These are phyloP conservation scores for Nitzschia sp. DNA, from an alignment of 108 stramenopile species.

Conservation along the genomic window DNA sequence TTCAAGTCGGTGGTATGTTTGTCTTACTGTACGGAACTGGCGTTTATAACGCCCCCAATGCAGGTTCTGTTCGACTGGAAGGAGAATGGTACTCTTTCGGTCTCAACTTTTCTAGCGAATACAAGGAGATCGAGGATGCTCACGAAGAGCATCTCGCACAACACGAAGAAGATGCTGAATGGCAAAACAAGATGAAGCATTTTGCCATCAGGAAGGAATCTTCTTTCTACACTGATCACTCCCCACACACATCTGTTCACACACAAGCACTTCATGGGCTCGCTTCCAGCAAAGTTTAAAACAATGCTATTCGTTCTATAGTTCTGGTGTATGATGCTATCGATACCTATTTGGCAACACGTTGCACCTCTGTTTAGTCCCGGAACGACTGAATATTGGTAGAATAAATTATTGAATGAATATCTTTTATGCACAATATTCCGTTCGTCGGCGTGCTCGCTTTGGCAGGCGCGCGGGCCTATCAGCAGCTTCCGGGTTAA, in stretches of 20 bases:
- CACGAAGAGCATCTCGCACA: slow-evolving; percentile 34
- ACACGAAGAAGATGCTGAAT: slow-evolving; percentile 48
- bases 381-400: too few species aligned
- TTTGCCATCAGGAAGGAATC: slow-evolving; percentile 56
- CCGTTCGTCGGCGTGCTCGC: too few species aligned
- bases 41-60: slow-evolving; percentile 92
- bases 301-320: neutral
- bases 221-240: slow-evolving; percentile 52
- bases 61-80: slow-evolving; percentile 72
- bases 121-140: slow-evolving; percentile 54
- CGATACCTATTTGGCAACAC: too few species aligned
- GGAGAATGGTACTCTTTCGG: slow-evolving; percentile 75
- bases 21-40: slow-evolving; percentile 93
- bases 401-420: too few species aligned
- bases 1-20: slow-evolving; percentile 87
- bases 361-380: too few species aligned
- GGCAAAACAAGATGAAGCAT: slow-evolving; percentile 41
- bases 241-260: slow-evolving; percentile 54
- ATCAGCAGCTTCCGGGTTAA: too few species aligned
- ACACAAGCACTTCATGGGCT: slow-evolving; percentile 59
- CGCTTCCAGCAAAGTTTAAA: slow-evolving; percentile 29
- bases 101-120: slow-evolving; percentile 61
- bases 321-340: too few species aligned
- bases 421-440: too few species aligned
- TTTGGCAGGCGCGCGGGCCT: too few species aligned